Evolutionary conservation across 2,329 filamentous ascomycete genomes (phyloP), one percentile per base, ranked within the genome.

Genomic region (Apiospora koreana): DNA sequence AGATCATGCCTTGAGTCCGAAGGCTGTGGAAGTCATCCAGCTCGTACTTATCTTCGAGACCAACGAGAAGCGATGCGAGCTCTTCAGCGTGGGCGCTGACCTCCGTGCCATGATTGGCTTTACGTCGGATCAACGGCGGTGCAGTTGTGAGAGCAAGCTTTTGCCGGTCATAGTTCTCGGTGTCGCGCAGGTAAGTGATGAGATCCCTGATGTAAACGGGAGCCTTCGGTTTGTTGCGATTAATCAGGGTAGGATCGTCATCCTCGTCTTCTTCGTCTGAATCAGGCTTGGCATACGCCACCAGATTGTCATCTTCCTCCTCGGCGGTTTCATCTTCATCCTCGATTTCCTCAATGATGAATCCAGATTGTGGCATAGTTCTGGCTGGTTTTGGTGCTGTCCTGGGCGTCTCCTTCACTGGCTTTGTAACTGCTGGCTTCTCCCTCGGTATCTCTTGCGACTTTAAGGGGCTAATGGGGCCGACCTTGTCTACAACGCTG

Each of bases 151-250:
- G 84, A 2, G 92, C 94, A 12, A 98, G 84, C 70, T 92, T 91
- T 77, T 98, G 94, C 41, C 91, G 91, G 75, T 98, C 95, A 74
- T 94, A 94, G 74, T 92, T 92, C 64, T 98, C 94, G 0, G 89
- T 90, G 74, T 97, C 93, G 66, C 93, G 88, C 2, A 99, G 86
- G 76, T 92, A 95, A 9, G 85, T 79, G 69, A 98, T 91, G 14
- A 98, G 86, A 75, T 97, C 94, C 64, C 94, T 90, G 71, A 98
- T 92, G 76, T 98, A 98, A 0, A 99, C 94, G 1, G 96, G 96
- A 0, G 94, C 88, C 70, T 89, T 92, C 28, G 92, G 89, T 75
- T 96, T 98, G 80, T 96, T 91, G 18, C 95, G 88, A 70, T 93
- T 91, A 65, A 98, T 87, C 23, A 97, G 84, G 0, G 94, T 97